phyloP scores from a whole-genome alignment of 495 filamentous ascomycete species.

The Neurospora sp. region DNA sequence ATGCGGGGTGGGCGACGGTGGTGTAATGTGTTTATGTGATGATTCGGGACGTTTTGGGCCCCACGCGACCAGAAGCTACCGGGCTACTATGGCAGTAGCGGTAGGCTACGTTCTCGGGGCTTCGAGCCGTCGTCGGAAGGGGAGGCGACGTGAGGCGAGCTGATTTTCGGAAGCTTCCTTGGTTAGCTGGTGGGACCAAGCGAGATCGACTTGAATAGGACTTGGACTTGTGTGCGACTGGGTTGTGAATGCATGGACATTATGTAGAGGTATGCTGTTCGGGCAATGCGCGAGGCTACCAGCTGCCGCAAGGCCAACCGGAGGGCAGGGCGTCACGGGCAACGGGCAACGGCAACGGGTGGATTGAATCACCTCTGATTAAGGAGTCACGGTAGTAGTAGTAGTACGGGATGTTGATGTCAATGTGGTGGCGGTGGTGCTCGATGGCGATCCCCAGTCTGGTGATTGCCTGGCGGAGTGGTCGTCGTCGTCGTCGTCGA shows the following conservation, averaged over 20 bases:
- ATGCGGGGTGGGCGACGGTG: neutral
- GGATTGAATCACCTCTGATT: neutral
- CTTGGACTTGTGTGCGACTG: neutral
- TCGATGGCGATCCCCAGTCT: neutral
- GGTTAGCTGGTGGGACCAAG: neutral
- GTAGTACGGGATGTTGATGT: neutral
- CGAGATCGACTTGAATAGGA: neutral
- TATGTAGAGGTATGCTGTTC: neutral
- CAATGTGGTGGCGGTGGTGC: neutral
- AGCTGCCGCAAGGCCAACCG: neutral
- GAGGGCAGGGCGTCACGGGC: neutral
- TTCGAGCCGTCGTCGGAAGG: neutral
- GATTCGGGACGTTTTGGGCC: neutral
- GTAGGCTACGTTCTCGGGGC: slow-evolving; percentile 1
- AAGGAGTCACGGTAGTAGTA: neutral
- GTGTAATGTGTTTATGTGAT: neutral
- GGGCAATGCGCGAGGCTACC: neutral
- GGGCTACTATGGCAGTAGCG: neutral
- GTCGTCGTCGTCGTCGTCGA: neutral
- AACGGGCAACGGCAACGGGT: neutral
- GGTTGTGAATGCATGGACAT: neutral
- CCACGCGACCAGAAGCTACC: neutral
- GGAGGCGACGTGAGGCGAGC: neutral
- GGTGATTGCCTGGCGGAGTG: neutral
- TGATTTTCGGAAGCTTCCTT: neutral